Percentiles rank a stretch among this genome's conserved stretches.
phyloP scores from a whole-genome alignment of 2,329 filamentous ascomycete species.

The Claviceps maximensis region DNA sequence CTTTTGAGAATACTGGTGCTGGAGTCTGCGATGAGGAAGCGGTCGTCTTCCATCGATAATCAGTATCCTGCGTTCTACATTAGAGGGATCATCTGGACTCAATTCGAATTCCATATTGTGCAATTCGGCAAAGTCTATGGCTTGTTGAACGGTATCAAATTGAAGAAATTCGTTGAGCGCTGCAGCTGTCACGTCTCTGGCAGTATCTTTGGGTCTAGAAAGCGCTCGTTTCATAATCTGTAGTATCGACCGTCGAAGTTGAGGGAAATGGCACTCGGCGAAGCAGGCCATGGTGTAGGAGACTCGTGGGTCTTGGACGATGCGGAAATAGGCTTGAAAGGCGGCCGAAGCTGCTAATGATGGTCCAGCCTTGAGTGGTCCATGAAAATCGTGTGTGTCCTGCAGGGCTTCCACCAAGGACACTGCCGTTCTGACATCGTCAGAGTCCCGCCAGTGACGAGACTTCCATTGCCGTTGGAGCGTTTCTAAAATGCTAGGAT shows the following conservation, averaged over 20 bases:
- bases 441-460: constrained; percentile 38
- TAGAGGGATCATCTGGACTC: constrained; percentile 19
- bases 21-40: constrained; percentile 35
- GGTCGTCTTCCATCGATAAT: constrained; percentile 30
- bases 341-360: constrained; percentile 35
- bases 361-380: constrained; percentile 38
- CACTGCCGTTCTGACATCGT: constrained; percentile 48
- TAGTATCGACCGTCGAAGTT: constrained; percentile 44
- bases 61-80: constrained; percentile 26
- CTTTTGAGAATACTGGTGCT: constrained; percentile 40
- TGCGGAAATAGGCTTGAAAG: constrained; percentile 44
- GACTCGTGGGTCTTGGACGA: constrained; percentile 40
- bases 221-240: constrained; percentile 41
- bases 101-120: constrained; percentile 40
- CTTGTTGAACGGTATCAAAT: constrained; percentile 56
- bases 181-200: constrained; percentile 45
- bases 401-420: constrained; percentile 47
- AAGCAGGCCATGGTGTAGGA: constrained; percentile 61
- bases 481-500: constrained; percentile 39
- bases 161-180: constrained; percentile 44
- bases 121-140: constrained; percentile 49
- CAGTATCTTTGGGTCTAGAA: constrained; percentile 40
- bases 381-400: constrained; percentile 42
- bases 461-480: constrained; percentile 45
- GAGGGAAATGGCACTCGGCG: constrained; percentile 53